Evolutionary conservation across 192 early-diverging fungal species (phyloP), one percentile per base, ranked within the genome.

Genomic region (Backusella parvicylindrica): DNA sequence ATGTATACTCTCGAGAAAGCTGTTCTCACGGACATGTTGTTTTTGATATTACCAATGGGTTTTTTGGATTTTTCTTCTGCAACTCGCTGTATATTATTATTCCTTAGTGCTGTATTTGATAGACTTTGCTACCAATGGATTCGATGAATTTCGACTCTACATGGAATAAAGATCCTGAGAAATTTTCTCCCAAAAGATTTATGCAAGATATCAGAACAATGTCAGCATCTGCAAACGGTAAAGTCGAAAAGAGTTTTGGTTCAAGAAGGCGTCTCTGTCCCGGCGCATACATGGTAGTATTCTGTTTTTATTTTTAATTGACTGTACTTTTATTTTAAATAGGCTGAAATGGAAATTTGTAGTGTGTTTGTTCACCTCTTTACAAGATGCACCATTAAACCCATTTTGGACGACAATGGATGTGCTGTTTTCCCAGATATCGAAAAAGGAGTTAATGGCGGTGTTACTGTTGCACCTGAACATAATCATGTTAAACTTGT

Each of bases 141-240:
- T 18, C 18, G 4, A 68, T 68, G 6, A 36, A 68, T 38, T 15
- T 21, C 6, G 3, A 26, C 16, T n/a, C 66, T 23, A n/a, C 18
- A 11, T 18, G n/a, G 16, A 9, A 68, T 11, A 18, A 30, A 1
- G 32, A 66, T 31, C 32, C 70, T 6, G 47, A 71, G 18, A 21
- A 53, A n/a, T 71, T 71, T 33, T n/a, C 8, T 23, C 70, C 70
- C 32, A 47, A 71, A n/a, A 49, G 70, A 33, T 71, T 56, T 21
- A 71, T 71, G 2, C 23, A 26, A 4, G 50, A 71, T 9, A 13
- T 13, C 11, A 53, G 13, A 33, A 15, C 70, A n/a, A 71, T 71
- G n/a, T 21, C 23, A 21, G 41, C 70, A 21, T 16, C 70, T 26
- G 43, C 47, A 2, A 71, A 71, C 36, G 70, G 70, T n/a, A 47